A percentile compares a stretch with the other conserved stretches of the same genome.
phyloP scores from a whole-genome alignment of 1,139 yeast species.

The Candida mesenterica region DNA sequence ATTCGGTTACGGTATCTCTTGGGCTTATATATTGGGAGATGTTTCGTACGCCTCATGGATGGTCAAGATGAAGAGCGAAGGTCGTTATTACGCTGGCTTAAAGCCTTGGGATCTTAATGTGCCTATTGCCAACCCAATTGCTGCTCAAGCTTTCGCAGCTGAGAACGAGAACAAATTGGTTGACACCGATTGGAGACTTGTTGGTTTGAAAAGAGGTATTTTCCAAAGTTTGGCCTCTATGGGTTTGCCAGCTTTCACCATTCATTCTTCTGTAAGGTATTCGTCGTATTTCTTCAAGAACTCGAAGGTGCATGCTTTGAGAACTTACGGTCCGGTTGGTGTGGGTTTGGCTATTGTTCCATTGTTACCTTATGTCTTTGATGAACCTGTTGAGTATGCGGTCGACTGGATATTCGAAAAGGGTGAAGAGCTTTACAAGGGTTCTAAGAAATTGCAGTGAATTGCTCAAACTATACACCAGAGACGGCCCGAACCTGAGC shows the following conservation, averaged over 20 bases:
- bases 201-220: slow-evolving; percentile 66
- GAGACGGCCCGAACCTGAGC: too few relatives aligned
- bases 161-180: slow-evolving; percentile 28
- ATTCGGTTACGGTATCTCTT: slow-evolving; percentile 70
- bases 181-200: slow-evolving; percentile 63
- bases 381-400: slow-evolving; percentile 76
- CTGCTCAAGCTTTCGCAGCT: slow-evolving; percentile 32
- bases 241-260: slow-evolving; percentile 87
- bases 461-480: too few relatives aligned
- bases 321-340: slow-evolving; percentile 74
- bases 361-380: slow-evolving; percentile 72
- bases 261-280: slow-evolving; percentile 74
- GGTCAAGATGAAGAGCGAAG: slow-evolving; percentile 65
- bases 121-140: slow-evolving; percentile 39
- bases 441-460: not conserved
- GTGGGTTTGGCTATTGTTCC: slow-evolving; percentile 79
- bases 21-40: slow-evolving; percentile 79
- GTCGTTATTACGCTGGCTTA: slow-evolving; percentile 59
- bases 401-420: slow-evolving; percentile 64
- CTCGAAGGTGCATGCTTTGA: slow-evolving; percentile 34
- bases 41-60: slow-evolving; percentile 77
- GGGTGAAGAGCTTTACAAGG: slow-evolving; percentile 42
- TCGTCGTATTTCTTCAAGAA: slow-evolving; percentile 59
- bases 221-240: slow-evolving; percentile 82
- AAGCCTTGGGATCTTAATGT: slow-evolving; percentile 71